Percentiles rank a stretch among this genome's conserved stretches.
These are phyloP conservation scores for Agaricus subrufescens DNA, from an alignment of 768 basidiomycete species.

Conservation along the genomic window DNA sequence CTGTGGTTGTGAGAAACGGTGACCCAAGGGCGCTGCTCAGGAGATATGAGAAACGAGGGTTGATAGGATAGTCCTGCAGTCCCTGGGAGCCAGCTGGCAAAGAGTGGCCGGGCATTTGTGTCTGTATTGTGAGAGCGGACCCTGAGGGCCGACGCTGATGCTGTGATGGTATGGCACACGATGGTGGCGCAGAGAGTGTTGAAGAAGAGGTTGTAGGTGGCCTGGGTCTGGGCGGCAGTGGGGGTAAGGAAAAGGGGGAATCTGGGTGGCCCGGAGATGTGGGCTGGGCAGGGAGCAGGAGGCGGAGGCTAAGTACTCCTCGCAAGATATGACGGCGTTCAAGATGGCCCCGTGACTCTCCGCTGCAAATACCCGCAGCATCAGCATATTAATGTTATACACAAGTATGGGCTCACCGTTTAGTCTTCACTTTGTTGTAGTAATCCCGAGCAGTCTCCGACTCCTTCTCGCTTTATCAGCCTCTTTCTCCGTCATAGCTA, in stretches of 20 bases:
- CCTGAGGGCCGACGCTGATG: conserved; percentile 5
- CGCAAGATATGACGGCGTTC: too few relatives aligned
- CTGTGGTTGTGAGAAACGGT: conserved; percentile 38
- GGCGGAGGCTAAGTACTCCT: too few relatives aligned
- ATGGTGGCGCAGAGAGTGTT: neutral
- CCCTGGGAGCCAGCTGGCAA: neutral
- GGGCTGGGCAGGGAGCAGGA: too few relatives aligned
- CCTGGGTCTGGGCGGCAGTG: neutral
- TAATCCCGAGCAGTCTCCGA: too few relatives aligned
- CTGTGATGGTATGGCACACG: neutral
- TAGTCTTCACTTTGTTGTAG: too few relatives aligned
- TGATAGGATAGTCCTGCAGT: neutral
- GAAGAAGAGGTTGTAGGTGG: neutral
- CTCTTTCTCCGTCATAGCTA: too few relatives aligned
- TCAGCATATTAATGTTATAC: too few relatives aligned
- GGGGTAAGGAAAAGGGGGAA: neutral
- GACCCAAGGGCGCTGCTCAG: conserved; percentile 36
- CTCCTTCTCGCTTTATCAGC: too few relatives aligned
- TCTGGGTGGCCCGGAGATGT: too few relatives aligned
- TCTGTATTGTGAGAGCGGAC: conserved; percentile 6
- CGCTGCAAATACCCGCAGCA: too few relatives aligned
- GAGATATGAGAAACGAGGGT: conserved; percentile 33
- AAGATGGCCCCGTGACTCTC: too few relatives aligned
- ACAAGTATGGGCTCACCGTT: too few relatives aligned
- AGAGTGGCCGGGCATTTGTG: conserved; percentile 1